Conservation (phyloP, 2,329 filamentous ascomycete genomes). For the Fusarium pseudograminearum region DNA sequence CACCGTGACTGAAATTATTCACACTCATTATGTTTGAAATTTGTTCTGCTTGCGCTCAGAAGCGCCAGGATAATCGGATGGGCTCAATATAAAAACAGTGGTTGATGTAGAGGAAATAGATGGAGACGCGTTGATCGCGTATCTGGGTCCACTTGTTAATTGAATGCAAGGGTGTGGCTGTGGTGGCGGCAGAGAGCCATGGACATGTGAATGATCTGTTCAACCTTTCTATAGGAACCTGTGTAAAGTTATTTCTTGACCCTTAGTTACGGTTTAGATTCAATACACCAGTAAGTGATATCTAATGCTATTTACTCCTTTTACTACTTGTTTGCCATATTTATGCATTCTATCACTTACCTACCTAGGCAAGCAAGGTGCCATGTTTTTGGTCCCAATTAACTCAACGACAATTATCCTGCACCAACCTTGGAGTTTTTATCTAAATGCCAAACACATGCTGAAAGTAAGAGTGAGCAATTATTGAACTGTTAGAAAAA, state of each 20-base stretch:
- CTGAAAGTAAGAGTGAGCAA: background rate
- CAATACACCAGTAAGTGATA: background rate
- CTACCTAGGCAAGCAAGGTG: too few species aligned
- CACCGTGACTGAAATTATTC: conserved; percentile 67
- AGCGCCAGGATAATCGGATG: background rate
- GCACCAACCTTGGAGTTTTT: background rate
- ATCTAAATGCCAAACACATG: background rate
- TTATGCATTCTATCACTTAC: background rate
- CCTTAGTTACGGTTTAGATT: background rate
- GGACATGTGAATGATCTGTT: background rate
- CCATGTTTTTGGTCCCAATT: background rate
- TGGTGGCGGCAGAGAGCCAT: background rate
- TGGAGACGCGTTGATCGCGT: conserved; percentile 41
- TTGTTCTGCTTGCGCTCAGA: conserved; percentile 39
- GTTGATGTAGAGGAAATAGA: conserved; percentile 1
- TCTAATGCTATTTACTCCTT: background rate
- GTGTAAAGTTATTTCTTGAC: too few species aligned
- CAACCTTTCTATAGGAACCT: too few species aligned
- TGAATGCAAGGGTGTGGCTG: conserved; percentile 26
- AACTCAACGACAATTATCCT: background rate
- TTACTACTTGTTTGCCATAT: background rate
- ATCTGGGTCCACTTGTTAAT: conserved; percentile 23
- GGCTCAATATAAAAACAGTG: background rate
- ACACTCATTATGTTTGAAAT: conserved; percentile 42
- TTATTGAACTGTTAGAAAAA: background rate